phyloP scores from a whole-genome alignment of 2,329 filamentous ascomycete genomes.

The Pseudogymnoascus pannorum region DNA sequence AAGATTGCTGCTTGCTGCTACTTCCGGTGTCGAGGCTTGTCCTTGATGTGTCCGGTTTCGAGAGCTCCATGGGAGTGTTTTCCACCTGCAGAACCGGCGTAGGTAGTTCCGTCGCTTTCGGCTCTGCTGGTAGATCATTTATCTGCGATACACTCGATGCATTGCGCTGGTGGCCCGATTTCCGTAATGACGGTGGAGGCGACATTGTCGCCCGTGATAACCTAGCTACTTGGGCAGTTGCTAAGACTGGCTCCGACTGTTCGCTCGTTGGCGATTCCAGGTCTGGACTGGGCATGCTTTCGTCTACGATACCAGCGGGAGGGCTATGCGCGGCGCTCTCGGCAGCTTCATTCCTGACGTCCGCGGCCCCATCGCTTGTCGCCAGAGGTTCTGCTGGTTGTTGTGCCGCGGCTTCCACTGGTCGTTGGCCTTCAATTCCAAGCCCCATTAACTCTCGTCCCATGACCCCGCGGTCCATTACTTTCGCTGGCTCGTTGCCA shows the following conservation, averaged over 20 bases:
- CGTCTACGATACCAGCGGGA: conserved; percentile 14
- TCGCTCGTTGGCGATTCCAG: conserved; percentile 26
- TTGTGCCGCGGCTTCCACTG: conserved; percentile 5
- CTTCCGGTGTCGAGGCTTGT: conserved; percentile 44
- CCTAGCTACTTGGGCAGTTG: conserved; percentile 40
- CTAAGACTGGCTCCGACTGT: conserved; percentile 33
- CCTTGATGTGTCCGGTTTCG: conserved; percentile 43
- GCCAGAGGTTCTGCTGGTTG: conserved; percentile 7
- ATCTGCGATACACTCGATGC: conserved; percentile 47
- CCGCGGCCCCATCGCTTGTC: conserved; percentile 16
- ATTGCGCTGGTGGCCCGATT: conserved; percentile 34
- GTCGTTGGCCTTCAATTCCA: conserved; percentile 40
- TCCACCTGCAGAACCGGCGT: background rate
- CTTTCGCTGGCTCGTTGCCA: conserved; percentile 45
- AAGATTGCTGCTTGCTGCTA: conserved; percentile 37
- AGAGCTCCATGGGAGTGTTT: conserved; percentile 31
- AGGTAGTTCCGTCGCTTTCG: conserved; percentile 5
- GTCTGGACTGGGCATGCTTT: conserved; percentile 23
- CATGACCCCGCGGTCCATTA: conserved; percentile 53
- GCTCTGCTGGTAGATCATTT: conserved; percentile 33
- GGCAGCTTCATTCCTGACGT: conserved; percentile 20
- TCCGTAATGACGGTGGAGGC: conserved; percentile 37
- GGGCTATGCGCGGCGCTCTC: conserved; percentile 12
- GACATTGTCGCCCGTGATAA: conserved; percentile 41
- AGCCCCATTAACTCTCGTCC: conserved; percentile 51